Evolutionary conservation across 352 stramenopile species (phyloP).

Genomic region (Phytophthora tubulina): DNA sequence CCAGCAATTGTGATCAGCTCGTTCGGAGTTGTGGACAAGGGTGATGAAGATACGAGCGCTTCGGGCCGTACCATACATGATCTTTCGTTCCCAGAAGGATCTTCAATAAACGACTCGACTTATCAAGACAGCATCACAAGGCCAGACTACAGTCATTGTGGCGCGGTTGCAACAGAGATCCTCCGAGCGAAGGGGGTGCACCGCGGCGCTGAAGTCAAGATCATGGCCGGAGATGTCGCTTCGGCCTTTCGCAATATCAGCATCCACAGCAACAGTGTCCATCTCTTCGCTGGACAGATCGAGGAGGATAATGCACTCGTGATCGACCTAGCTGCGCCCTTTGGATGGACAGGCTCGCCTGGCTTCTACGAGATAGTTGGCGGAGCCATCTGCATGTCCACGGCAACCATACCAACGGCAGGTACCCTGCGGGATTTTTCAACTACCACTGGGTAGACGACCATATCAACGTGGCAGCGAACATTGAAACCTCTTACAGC

Average conservation of each 20-base stretch:
- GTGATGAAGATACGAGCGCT: neutral
- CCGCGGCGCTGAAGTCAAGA: neutral
- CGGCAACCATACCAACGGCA: neutral
- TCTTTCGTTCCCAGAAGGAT: slow-evolving; percentile 14
- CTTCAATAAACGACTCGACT: slow-evolving; percentile 24
- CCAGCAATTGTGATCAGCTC: neutral
- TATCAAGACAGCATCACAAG: slow-evolving; percentile 24
- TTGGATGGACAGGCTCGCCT: slow-evolving; percentile 33
- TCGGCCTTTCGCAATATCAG: slow-evolving; percentile 16
- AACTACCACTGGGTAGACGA: slow-evolving; percentile 12
- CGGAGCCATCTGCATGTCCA: neutral
- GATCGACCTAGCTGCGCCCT: slow-evolving; percentile 13
- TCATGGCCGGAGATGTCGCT: slow-evolving; percentile 18
- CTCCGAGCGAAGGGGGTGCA: neutral
- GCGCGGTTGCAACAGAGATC: neutral
- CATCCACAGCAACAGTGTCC: slow-evolving; percentile 24
- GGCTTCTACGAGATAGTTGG: too few relatives aligned
- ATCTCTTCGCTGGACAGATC: slow-evolving; percentile 22
- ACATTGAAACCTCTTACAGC: neutral
- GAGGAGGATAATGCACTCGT: slow-evolving; percentile 23
- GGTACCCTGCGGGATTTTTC: neutral
- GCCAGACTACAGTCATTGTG: slow-evolving; percentile 11
- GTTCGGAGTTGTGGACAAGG: neutral
- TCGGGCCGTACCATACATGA: too few relatives aligned
- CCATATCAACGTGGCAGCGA: slow-evolving; percentile 18